Percentiles rank a stretch among this genome's conserved stretches.
Evolutionary conservation across 164 flowering plant genomes (phyloP).

Genomic region (Vitis amurensis): DNA sequence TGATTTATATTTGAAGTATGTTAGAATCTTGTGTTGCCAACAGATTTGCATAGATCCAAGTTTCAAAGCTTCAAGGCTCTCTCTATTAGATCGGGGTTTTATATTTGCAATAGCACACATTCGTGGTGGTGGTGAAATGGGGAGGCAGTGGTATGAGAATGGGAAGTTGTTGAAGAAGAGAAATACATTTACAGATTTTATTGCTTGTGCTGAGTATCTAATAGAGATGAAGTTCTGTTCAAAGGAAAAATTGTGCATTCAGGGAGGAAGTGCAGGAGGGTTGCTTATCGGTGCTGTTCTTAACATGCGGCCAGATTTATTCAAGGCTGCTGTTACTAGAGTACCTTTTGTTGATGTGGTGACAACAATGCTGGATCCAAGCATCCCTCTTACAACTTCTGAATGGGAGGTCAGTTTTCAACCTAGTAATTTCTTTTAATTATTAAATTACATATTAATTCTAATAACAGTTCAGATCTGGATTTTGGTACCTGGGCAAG

Average conservation of each 20-base stretch:
- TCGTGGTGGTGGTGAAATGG: constrained; percentile 99
- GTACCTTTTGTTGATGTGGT: constrained; percentile 95
- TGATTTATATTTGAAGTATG: background rate
- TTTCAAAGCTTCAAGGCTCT: constrained; percentile 72
- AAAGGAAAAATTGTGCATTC: constrained; percentile 77
- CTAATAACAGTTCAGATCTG: background rate
- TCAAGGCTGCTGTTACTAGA: constrained; percentile 83
- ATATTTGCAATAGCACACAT: constrained; percentile 83
- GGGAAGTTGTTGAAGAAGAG: constrained; percentile 84
- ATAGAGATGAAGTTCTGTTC: constrained; percentile 67
- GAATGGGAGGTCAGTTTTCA: constrained; percentile 58
- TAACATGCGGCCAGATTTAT: constrained; percentile 94
- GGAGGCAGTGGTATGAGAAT: constrained; percentile 94
- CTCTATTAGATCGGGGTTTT: constrained; percentile 86
- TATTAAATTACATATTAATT: background rate
- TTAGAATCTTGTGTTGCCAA: constrained; percentile 16
- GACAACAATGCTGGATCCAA: constrained; percentile 95
- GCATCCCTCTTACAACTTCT: constrained; percentile 66
- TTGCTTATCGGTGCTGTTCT: constrained; percentile 91
- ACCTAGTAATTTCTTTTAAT: background rate
- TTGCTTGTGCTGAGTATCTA: constrained; percentile 75
- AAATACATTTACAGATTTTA: constrained; percentile 92
- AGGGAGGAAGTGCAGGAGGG: constrained; percentile 97
- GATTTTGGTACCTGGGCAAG: background rate
- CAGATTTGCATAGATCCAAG: constrained; percentile 75